phyloP scores from a whole-genome alignment of 768 basidiomycete species.

The Bullera alba region DNA sequence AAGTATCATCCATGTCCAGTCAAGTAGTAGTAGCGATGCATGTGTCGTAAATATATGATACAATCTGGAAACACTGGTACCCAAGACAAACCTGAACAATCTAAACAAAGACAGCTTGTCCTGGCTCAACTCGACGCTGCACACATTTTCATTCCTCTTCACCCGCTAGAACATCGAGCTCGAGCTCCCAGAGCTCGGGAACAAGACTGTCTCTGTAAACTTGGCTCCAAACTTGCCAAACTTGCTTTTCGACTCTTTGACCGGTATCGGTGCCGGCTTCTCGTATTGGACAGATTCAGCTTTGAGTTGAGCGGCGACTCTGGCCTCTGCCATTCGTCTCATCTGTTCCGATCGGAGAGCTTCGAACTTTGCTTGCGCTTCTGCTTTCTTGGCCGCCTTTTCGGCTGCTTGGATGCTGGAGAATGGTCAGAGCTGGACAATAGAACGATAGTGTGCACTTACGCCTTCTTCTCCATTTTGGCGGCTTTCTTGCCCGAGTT shows the following conservation, averaged over 20 bases:
- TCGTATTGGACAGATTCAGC: slow-evolving; percentile 12
- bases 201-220: slow-evolving; percentile 27
- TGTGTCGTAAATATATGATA: no score
- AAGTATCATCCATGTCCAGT: no score
- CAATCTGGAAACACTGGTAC: no score
- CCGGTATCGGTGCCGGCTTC: neutral
- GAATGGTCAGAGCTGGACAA: neutral
- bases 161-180: slow-evolving; percentile 20
- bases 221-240: slow-evolving; percentile 27
- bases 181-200: slow-evolving; percentile 18
- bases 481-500: neutral
- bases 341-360: slow-evolving; percentile 23
- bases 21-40: no score
- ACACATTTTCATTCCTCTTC: no score
- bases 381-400: slow-evolving; percentile 24
- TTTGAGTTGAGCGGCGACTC: slow-evolving; percentile 21
- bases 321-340: slow-evolving; percentile 13
- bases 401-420: slow-evolving; percentile 21
- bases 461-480: slow-evolving; percentile 1
- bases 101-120: no score
- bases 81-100: no score
- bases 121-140: no score
- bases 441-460: neutral
- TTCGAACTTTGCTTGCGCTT: slow-evolving; percentile 24
- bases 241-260: slow-evolving; percentile 14